Base-by-base conservation (phyloP, 2,329 filamentous ascomycete genomes). In the Aureobasidium subglaciale region DNA sequence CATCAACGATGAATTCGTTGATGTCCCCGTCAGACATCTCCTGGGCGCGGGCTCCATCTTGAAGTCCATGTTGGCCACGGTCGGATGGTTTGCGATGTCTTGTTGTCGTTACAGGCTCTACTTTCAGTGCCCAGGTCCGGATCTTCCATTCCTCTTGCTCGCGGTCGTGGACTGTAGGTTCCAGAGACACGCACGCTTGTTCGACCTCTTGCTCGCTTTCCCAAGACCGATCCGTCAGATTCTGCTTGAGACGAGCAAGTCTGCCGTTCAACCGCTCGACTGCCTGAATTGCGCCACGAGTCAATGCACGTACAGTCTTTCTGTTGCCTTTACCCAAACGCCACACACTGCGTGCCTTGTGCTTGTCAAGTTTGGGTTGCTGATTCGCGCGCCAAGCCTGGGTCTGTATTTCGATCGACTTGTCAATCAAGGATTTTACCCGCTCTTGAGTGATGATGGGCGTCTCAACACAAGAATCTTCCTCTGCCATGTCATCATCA, bases 291-390 rank as follows among this genome's bases (percentile, higher is more conserved):
- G 79, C 73, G 7, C 63, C 61, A 1, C 71, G 65, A 16, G 85
- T 76, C 24, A 78, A 70, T 1, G 59, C 56, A 11, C 70, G 67
- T 29, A 71, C 66, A 68, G 63, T 59, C 68, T 30, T 60, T 1
- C 71, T 70, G 38, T 68, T 65, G 9, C 71, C 73, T 49, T 75
- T 80, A 27, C 81, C 81, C 35, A 75, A 69, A 22, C 67, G 65
- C 89, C 88, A 95, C 2, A 86, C 61, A 3, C 65, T 68, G 63
- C 81, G 78, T 0, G 86, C 86, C 56, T 77, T 82, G 4, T 77
- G 83, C 5, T 66, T 67, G 56, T 82, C 71, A 13, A 81, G 71
- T 52, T 74, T 79, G 0, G 82, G 79, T 6, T 81, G 73, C 60
- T 83, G 83, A 1, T 70, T 73, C n/a, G 73, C 66, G n/a, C 70